phyloP scores from a whole-genome alignment of 2,329 filamentous ascomycete species.

The Aspergillus carbonarius region DNA sequence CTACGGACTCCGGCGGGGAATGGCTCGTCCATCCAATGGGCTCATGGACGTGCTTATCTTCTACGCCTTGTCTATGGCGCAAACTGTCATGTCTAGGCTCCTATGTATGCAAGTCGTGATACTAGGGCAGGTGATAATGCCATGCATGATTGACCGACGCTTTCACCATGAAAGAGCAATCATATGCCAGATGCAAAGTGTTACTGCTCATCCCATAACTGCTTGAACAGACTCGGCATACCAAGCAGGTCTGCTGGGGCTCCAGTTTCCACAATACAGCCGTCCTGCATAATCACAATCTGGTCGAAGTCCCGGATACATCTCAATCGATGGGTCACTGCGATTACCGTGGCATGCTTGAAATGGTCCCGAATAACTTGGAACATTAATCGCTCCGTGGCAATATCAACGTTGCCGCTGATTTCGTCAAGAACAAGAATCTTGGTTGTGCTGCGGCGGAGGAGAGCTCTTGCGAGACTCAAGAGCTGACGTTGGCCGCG shows the following conservation, averaged over 20 bases:
- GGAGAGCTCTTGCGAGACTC: not conserved
- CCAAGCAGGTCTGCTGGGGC: not conserved
- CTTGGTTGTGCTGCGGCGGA: not conserved
- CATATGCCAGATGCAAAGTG: not conserved
- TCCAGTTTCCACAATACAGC: not conserved
- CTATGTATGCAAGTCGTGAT: too few relatives aligned
- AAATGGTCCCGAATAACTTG: not conserved
- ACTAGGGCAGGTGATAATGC: too few relatives aligned
- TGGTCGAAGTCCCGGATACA: not conserved
- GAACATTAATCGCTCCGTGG: not conserved
- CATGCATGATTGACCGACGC: too few relatives aligned
- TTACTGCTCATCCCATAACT: not conserved
- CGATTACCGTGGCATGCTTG: not conserved
- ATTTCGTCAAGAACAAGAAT: not conserved
- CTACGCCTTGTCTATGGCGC: not conserved
- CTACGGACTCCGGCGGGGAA: not conserved
- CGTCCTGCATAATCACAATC: not conserved
- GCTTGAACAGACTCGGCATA: not conserved
- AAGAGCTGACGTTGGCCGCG: not conserved
- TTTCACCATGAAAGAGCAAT: not conserved
- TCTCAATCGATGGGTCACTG: not conserved
- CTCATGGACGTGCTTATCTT: not conserved
- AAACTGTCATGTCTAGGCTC: too few relatives aligned
- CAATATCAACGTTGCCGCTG: not conserved
- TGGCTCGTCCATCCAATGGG: not conserved